Evolutionary conservation across 2,329 filamentous ascomycete species (phyloP), one percentile per base, ranked within the genome.

Genomic region (Pseudogymnoascus pannorum): DNA sequence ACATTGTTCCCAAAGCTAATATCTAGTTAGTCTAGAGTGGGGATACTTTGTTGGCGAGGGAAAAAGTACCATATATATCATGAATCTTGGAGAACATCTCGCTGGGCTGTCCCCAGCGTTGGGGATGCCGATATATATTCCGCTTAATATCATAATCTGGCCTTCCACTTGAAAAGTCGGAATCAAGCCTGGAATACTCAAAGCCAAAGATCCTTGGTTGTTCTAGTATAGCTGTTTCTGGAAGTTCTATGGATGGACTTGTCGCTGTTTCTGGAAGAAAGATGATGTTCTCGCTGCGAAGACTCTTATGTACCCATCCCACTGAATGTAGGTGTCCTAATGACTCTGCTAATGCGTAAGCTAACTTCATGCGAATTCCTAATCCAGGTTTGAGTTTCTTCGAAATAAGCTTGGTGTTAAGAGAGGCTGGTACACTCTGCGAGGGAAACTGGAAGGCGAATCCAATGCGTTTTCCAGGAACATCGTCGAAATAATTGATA

Each of bases 111-210:
- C 80, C 79, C 64, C 82, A 79, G 0, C 80, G 75, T 0, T 65
- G 62, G 0, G 80, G 79, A 64, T 84, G 81, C 0, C 77, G 75
- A 63, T 83, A 84, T 0, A 84, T 40, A 57, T 82, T 77, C n/a
- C 33, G 60, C n/a, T 40, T 44, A 20, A 61, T 36, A 24, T 42
- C 59, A n/a, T 31, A 31, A 18, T 48, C n/a, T 9, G 42, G 42
- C 20, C 51, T 31, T 8, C 54, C 60, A 16, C 18, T 24, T 11
- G 62, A 63, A 54, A 63, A 63, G 31, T 38, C 35, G 12, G 54
- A 20, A 16, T 60, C 60, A 12, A 57, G 62, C 18, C 62, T 57
- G 12, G 57, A 59, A 40, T 51, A 63, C 22, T 63, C 62, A 33
- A 63, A 63, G 6, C 62, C 62, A 6, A 60, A 31, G 7, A 63